Base-by-base conservation (phyloP, 2,329 filamentous ascomycete species). In the Lachnellula suecica region DNA sequence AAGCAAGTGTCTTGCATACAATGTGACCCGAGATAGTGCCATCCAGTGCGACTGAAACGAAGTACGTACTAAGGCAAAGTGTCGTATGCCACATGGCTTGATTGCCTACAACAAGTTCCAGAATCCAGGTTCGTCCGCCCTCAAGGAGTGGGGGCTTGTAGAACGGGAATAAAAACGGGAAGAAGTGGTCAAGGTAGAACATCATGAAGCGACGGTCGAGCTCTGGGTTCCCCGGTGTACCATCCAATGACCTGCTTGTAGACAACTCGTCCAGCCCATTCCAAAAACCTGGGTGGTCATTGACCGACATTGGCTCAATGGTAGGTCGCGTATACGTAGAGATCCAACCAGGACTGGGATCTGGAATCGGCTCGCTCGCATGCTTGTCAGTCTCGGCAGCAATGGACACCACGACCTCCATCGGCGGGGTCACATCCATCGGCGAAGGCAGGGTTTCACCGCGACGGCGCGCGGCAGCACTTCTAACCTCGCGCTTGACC, bases 151-250 rank as follows among this genome's bases (percentile, higher is more conserved):
- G 71, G 1, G 83, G 83, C 1, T 73, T 74, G 66, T 85, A 86
- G 63, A 84, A 83, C 4, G 83, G 83, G 61, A 83, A 85, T 1
- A 85, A 68, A 58, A 84, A 81, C 2, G 83, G 82, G 55, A 85
- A 78, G 19, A 85, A 73, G 56, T 81, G 77, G 64, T 87, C 83
- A 42, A 85, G 71, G 62, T 84, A 86, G 51, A 81, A 74, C 75
- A 82, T 81, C 51, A 79, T 68, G 73, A 61, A 63, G 44, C n/a
- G 56, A 56, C 40, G 38, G 27, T 34, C 41, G 40, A 58, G 52
- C 19, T 38, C 15, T 60, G 47, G 40, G 29, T 25, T 15, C 34
- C n/a, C 45, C 13, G 19, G 13, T 48, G 23, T 56, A 47, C 24
- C 52, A 38, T 31, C 52, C 41, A 23, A 27, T n/a, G 47, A 40